Base-by-base conservation (phyloP, 2,329 filamentous ascomycete species). In the Claviceps humidiphila region DNA sequence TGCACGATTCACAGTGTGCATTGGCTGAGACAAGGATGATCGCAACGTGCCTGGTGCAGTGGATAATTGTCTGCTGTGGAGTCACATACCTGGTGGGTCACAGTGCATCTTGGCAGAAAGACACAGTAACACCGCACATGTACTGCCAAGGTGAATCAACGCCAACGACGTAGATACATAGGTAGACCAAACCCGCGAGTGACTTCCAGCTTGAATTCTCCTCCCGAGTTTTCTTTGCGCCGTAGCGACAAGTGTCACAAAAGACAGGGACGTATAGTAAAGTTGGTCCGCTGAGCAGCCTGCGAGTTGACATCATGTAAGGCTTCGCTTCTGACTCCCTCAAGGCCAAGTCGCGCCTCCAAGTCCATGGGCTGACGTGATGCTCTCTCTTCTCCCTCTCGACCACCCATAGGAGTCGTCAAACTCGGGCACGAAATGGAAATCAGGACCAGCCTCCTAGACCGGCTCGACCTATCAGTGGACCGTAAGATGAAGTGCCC, bases 401-500 rank as follows among this genome's bases (percentile, higher is more conserved):
- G 5, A 22, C n/a, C 41, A n/a, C 41, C 42, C 14, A 40, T 22
- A 58, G 56, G 56, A 43, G 17, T 48, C 54, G 56, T 20, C 45
- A 45, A 34, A 51, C 50, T 14, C 55, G 51, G 41, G 34, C 37
- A 47, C 53, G 52, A n/a, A 56, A 52, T 9, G 56, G 59, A 49
- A 51, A 44, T 5, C 53, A 58, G 26, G 44, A 39, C 9, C 57
- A 54, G 30, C 51, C 59, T 47, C 52, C 51, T n/a, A 59, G 62
- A 30, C 60, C 58, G 46, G 56, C 51, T 30, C 64, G 68, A 46
- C 64, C 67, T 40, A 67, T 71, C 30, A 68, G 64, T 13, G 69
- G 69, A 37, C 69, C 69, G 68, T 71, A 60, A 60, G 69, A 56
- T 24, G 20, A 40, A 39, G 7, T 34, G 38, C 6, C 9, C 39